Percentiles rank a stretch among this genome's conserved stretches.
Conservation (phyloP, 495 filamentous ascomycete species). For the Emericellopsis terricola region DNA sequence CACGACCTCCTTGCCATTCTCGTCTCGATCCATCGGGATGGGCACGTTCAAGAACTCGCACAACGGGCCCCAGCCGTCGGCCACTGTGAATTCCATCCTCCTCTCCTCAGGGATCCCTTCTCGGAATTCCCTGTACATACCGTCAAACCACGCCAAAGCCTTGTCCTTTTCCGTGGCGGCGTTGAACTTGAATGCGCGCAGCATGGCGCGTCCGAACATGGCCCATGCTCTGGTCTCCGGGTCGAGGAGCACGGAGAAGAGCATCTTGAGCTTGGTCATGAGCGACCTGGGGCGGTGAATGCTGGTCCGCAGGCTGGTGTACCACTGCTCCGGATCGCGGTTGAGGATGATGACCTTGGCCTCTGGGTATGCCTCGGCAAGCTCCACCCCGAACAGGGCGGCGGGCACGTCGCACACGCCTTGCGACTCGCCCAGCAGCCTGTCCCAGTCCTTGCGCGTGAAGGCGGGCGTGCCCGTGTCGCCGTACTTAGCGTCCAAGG, state of each 20-base stretch:
- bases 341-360: constrained; percentile 49
- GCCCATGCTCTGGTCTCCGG: neutral
- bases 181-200: neutral
- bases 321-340: constrained; percentile 21
- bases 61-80: constrained; percentile 46
- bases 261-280: constrained; percentile 1
- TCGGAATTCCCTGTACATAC: neutral
- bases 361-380: constrained; percentile 52
- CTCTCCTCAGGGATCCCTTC: constrained; percentile 1
- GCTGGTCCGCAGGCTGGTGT: neutral
- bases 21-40: constrained; percentile 21
- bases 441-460: constrained; percentile 46
- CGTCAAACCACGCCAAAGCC: constrained; percentile 2
- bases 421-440: constrained; percentile 41
- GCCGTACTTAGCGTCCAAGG: constrained; percentile 45
- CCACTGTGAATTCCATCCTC: constrained; percentile 42
- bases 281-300: neutral
- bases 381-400: constrained; percentile 44
- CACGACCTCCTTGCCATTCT: constrained; percentile 8
- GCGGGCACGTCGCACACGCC: constrained; percentile 51
- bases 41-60: constrained; percentile 44
- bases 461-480: constrained; percentile 33
- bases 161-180: constrained; percentile 3
- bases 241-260: constrained; percentile 4
- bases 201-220: neutral